Percentiles rank a stretch among this genome's conserved stretches.
phyloP scores from a whole-genome alignment of 2,329 filamentous ascomycete genomes.

The Ceratocystis cacaofunesta region DNA sequence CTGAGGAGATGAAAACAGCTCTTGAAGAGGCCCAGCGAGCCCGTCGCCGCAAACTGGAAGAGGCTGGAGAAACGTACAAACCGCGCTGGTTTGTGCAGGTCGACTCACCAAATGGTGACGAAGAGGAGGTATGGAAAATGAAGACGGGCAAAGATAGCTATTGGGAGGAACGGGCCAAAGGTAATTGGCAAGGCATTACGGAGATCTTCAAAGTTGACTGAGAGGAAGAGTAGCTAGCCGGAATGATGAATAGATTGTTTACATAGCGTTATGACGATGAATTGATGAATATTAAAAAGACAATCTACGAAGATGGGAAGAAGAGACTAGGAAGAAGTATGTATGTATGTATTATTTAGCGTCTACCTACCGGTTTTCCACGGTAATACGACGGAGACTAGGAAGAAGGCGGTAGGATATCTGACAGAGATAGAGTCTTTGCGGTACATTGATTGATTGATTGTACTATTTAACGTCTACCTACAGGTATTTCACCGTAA shows the following conservation, averaged over 20 bases:
- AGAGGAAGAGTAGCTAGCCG: neutral
- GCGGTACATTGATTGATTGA: too few relatives aligned
- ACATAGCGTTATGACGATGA: conserved; percentile 1
- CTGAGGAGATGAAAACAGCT: conserved; percentile 66
- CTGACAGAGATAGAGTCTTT: too few relatives aligned
- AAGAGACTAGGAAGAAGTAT: neutral
- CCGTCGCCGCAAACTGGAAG: conserved; percentile 61
- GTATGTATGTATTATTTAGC: too few relatives aligned
- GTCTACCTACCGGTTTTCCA: too few relatives aligned
- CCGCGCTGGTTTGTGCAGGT: conserved; percentile 77
- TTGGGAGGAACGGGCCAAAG: conserved; percentile 69
- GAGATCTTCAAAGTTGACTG: conserved; percentile 32
- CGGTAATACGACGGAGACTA: too few relatives aligned
- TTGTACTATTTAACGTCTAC: too few relatives aligned
- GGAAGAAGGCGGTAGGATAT: neutral
- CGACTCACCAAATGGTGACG: conserved; percentile 33
- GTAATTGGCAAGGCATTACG: conserved; percentile 46
- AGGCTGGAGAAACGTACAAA: conserved; percentile 52
- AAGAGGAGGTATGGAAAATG: conserved; percentile 59
- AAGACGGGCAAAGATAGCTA: conserved; percentile 76
- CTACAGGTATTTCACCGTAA: too few relatives aligned
- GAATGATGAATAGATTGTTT: neutral
- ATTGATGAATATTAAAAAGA: neutral
- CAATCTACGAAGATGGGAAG: neutral
- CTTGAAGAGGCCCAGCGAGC: conserved; percentile 76